Evolutionary conservation across 768 basidiomycete genomes (phyloP), one percentile per base, ranked within the genome.

Genomic region (Boletus subcaerulescens): DNA sequence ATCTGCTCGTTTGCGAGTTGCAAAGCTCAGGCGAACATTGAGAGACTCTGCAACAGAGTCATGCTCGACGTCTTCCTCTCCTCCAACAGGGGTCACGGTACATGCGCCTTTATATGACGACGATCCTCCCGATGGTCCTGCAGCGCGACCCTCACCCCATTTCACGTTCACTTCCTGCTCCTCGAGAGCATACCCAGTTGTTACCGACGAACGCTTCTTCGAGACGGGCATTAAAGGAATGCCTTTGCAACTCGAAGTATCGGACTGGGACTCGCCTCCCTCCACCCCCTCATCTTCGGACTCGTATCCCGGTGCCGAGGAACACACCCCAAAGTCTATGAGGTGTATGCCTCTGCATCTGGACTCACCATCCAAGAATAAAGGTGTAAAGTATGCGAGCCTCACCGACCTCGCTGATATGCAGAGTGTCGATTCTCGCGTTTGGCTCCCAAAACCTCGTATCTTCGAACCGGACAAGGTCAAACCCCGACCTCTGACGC

Each of bases 391-490:
- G 26, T 70, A 68, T 49, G 59, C 41, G 13, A 54, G 49, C 33
- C 51, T 71, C 31, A 32, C 42, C 22, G 59, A 53, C 33, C 53
- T 71, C 31, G 36, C 42, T 26, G 59, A 53, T 18, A 33, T 24
- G 32, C 29, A 53, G 50, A 42, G 42, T 4, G 46, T 58, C 36
- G 70, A 70, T 48, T 36, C 70, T 45, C 68, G 68, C 10, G 14
- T 70, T 17, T 71, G 70, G 68, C 49, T 57, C 39, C 68, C 70
- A 7, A 49, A 50, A 43, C 31, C 60, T 20, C 70, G 60, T 10
- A 14, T 50, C 31, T 71, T 68, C 41, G 56, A 71, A 48, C 63
- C 68, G 14, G 57, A 53, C 53, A 68, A 62, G 44, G 49, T 71
- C 42, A 70, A 70, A 45, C 41, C 53, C 39, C 46, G 59, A 48